A percentile compares a stretch with the other conserved stretches of the same genome.
Conservation (phyloP, 1,139 yeast genomes). For the Lizanozyma gosingica region DNA sequence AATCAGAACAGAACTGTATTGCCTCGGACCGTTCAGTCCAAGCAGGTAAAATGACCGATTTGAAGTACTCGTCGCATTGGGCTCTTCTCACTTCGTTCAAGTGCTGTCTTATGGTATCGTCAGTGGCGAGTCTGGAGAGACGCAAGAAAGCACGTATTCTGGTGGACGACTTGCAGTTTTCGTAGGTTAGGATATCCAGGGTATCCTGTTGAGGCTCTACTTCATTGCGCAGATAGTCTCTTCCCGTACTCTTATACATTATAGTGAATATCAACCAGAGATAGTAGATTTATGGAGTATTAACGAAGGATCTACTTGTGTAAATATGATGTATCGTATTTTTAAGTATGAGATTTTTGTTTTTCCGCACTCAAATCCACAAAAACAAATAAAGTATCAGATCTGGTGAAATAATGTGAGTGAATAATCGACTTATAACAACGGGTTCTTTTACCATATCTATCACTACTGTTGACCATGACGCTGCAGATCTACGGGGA, state of each 20-base stretch:
- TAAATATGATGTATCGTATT: no score
- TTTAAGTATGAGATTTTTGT: no score
- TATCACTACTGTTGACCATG: no score
- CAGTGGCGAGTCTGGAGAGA: constrained; percentile 29
- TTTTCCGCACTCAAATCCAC: constrained; percentile 1
- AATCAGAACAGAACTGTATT: constrained; percentile 23
- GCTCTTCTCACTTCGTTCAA: constrained; percentile 18
- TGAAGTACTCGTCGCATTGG: constrained; percentile 23
- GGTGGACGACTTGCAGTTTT: constrained; percentile 25
- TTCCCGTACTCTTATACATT: no score
- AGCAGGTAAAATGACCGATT: constrained; percentile 22
- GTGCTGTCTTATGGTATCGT: constrained; percentile 32
- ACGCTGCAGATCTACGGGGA: no score
- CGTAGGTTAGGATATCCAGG: constrained; percentile 21
- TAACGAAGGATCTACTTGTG: no score
- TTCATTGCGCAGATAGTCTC: no score
- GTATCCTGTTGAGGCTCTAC: no score
- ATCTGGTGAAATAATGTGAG: neutral
- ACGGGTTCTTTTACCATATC: no score
- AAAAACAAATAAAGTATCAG: neutral
- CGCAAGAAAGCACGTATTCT: constrained; percentile 31
- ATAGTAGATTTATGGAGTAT: no score
- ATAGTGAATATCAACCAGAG: no score
- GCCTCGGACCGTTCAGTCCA: constrained; percentile 26
- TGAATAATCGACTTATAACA: no score